Evolutionary conservation across 106 monocot species (phyloP), one percentile per base, ranked within the genome.

Genomic region (Ottelia alismoides): DNA sequence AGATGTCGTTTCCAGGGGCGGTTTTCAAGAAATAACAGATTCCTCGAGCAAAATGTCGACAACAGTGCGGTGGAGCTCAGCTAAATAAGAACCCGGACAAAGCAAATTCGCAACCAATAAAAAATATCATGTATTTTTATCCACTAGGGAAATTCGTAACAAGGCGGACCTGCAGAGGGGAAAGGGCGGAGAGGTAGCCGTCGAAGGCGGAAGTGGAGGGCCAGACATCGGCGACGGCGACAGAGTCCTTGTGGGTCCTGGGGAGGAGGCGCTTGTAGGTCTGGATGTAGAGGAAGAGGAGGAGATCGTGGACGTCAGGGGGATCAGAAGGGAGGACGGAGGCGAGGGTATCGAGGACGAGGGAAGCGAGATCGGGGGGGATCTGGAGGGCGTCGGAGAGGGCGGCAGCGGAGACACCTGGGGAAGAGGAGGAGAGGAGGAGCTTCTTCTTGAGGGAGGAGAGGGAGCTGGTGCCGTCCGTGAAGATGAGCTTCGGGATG

Each of bases 151-250:
- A n/a, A n/a, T n/a, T n/a, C n/a, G n/a, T n/a, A n/a, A n/a, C n/a
- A n/a, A n/a, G n/a, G n/a, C n/a, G n/a, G n/a, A 98, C 96, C 89
- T 94, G 93, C 22, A 88, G 57, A 17, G 87, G 93, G 18, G 93
- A 84, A 14, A 94, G 77, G 20, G 83, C 84, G 3, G 93, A 94
- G 27, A 94, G 63, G 58, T 70, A 87, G 23, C 93, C 88, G 57
- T 94, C 93, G 67, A 94, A 94, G 11, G 84, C 93, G 16, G 93
- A 94, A 1, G 75, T 75, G 11, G 74, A 76, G 0, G 93, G 93
- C 93, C 93, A 94, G 16, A 88, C 93, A 52, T 94, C 93, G 11
- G 87, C 69, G 20, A 77, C 80, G 0, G 80, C 68, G 0, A 71
- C 74, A 1, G 93, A 72, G 49, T 94, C 88, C 76, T 94, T 94